Percentiles rank a stretch among this genome's conserved stretches.
Conservation (phyloP, 176 grass and related monocot genomes). For the Cenchrus fungigraminus region DNA sequence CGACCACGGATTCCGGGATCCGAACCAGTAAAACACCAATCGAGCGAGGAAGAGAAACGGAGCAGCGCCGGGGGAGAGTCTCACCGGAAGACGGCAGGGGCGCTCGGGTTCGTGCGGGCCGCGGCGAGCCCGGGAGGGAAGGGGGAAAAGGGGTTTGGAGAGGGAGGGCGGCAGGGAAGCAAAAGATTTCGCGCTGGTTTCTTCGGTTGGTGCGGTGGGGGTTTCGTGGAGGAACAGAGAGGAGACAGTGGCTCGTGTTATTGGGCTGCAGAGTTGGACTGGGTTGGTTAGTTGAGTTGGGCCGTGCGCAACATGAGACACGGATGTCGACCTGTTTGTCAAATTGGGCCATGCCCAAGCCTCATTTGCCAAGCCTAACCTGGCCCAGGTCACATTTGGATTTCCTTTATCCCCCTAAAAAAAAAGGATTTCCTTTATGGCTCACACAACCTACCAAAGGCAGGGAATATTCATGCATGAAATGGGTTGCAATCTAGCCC, state of each 20-base stretch:
- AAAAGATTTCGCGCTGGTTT: neutral
- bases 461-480: too few relatives aligned
- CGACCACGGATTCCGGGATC: neutral
- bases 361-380: neutral
- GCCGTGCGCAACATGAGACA: too few relatives aligned
- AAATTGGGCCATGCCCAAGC: neutral
- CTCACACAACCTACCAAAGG: too few relatives aligned
- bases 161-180: neutral
- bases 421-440: too few relatives aligned
- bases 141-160: neutral
- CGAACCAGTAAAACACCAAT: neutral
- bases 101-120: neutral
- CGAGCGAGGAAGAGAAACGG: neutral
- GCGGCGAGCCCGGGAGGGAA: neutral
- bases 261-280: conserved; percentile 2
- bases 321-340: neutral
- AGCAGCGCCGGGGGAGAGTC: neutral
- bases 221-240: neutral
- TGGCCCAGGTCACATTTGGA: neutral
- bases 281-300: too few relatives aligned
- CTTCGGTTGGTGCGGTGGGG: too few relatives aligned
- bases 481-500: too few relatives aligned
- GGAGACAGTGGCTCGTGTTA: neutral
- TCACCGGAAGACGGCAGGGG: conserved; percentile 16
- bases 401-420: too few relatives aligned